Evolutionary conservation across 1,139 yeast species (phyloP).

Genomic region (Arxiozyma slooffiae): DNA sequence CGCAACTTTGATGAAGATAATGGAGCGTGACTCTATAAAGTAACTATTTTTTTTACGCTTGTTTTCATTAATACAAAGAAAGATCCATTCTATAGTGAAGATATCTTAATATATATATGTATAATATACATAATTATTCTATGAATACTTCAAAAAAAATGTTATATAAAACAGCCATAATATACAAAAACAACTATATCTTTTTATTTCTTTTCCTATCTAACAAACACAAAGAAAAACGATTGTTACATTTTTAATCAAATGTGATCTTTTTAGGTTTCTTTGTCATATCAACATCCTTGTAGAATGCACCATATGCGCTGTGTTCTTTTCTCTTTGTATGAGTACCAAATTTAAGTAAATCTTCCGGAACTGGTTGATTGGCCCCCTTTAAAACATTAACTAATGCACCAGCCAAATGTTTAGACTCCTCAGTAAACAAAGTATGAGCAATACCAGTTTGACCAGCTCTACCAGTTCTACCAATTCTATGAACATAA

Average conservation of each 20-base stretch:
- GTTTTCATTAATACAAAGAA: neutral
- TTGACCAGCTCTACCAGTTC: slow-evolving; percentile 98
- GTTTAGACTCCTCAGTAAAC: slow-evolving; percentile 95
- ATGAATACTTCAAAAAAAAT: neutral
- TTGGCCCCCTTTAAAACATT: slow-evolving; percentile 88
- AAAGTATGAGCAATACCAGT: slow-evolving; percentile 90
- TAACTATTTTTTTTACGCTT: neutral
- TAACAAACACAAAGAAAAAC: neutral
- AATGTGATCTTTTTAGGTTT: slow-evolving; percentile 90
- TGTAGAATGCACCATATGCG: slow-evolving; percentile 93
- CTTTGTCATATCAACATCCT: slow-evolving; percentile 77
- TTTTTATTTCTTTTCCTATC: neutral
- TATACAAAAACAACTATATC: neutral
- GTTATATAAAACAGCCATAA: neutral
- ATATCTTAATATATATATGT: neutral
- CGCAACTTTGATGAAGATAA: slow-evolving; percentile 14
- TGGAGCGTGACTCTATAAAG: neutral
- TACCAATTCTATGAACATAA: slow-evolving; percentile 94
- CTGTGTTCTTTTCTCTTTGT: slow-evolving; percentile 95
- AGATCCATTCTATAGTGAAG: neutral
- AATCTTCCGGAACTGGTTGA: slow-evolving; percentile 94
- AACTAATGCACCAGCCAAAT: slow-evolving; percentile 87
- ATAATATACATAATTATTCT: neutral
- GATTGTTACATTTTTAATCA: slow-evolving; percentile 19
- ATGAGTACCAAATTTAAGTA: slow-evolving; percentile 91